phyloP scores from a whole-genome alignment of 169 alveolate genomes.

The Plasmodium inui region DNA sequence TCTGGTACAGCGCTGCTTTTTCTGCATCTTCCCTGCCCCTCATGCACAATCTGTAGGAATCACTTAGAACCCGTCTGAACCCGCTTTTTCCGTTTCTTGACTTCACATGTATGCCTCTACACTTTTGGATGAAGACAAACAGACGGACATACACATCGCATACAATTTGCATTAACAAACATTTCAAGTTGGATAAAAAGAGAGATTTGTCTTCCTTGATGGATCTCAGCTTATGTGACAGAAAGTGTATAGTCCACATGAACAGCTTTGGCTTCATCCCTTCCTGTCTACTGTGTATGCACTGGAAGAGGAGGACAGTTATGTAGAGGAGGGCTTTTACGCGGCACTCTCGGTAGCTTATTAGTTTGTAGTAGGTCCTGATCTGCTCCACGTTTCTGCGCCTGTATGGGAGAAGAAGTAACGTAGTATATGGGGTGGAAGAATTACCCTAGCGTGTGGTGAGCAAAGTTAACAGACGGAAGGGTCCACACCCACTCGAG shows the following conservation, averaged over 20 bases:
- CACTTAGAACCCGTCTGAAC: not conserved
- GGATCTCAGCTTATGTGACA: not conserved
- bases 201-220: not conserved
- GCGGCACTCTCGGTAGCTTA: constrained; percentile 17
- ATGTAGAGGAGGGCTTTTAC: constrained; percentile 19
- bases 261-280: not conserved
- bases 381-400: not conserved
- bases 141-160: constrained; percentile 24
- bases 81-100: not conserved
- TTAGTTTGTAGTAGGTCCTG: constrained; percentile 3
- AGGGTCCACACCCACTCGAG: not conserved
- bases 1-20: not conserved
- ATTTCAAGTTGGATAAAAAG: constrained; percentile 14
- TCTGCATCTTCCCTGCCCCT: not conserved
- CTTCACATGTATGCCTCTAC: not conserved
- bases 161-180: constrained; percentile 8
- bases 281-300: not conserved
- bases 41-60: not conserved
- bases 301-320: constrained; percentile 3
- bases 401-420: constrained; percentile 1
- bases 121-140: constrained; percentile 16
- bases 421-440: not conserved
- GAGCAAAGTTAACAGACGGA: not conserved
- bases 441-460: too few relatives aligned
- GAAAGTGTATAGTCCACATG: constrained; percentile 1